A percentile compares a stretch with the other conserved stretches of the same genome.
Evolutionary conservation across 2,329 filamentous ascomycete species (phyloP).

Genomic region (Dendryphion nanum): DNA sequence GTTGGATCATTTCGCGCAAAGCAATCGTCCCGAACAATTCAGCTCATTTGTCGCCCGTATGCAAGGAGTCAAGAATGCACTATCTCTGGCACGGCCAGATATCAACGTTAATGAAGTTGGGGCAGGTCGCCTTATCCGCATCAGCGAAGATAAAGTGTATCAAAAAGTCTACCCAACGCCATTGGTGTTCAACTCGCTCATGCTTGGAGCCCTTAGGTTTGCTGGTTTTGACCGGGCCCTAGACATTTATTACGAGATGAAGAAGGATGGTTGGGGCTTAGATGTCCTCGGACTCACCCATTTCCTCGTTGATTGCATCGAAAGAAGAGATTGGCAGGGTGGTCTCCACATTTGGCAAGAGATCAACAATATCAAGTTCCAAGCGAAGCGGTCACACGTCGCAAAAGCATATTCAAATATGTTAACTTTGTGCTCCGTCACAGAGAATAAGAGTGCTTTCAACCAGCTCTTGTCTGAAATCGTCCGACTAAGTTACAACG

Average conservation of each 20-base stretch:
- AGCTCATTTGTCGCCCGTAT: constrained; percentile 41
- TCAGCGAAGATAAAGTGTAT: constrained; percentile 30
- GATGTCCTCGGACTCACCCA: constrained; percentile 38
- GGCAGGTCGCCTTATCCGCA: constrained; percentile 22
- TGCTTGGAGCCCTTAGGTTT: constrained; percentile 45
- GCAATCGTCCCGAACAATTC: constrained; percentile 34
- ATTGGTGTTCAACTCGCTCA: constrained; percentile 43
- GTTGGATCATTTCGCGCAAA: constrained; percentile 39
- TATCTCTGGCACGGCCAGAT: constrained; percentile 42
- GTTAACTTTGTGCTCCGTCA: constrained; percentile 31
- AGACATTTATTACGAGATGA: constrained; percentile 43
- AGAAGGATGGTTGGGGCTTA: constrained; percentile 47
- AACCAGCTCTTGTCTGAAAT: constrained; percentile 32
- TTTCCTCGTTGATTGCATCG: constrained; percentile 43
- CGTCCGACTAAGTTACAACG: constrained; percentile 19
- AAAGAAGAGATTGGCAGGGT: constrained; percentile 35
- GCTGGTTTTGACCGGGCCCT: constrained; percentile 45
- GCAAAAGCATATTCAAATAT: constrained; percentile 31
- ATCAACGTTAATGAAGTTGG: constrained; percentile 36
- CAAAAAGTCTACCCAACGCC: constrained; percentile 47
- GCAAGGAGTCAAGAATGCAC: constrained; percentile 38
- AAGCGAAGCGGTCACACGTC: constrained; percentile 19
- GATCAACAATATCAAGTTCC: constrained; percentile 33
- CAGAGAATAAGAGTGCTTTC: constrained; percentile 29
- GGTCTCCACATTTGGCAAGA: constrained; percentile 43